Evolutionary conservation across 768 basidiomycete species (phyloP).

Genomic region (Hygrophorus russula): DNA sequence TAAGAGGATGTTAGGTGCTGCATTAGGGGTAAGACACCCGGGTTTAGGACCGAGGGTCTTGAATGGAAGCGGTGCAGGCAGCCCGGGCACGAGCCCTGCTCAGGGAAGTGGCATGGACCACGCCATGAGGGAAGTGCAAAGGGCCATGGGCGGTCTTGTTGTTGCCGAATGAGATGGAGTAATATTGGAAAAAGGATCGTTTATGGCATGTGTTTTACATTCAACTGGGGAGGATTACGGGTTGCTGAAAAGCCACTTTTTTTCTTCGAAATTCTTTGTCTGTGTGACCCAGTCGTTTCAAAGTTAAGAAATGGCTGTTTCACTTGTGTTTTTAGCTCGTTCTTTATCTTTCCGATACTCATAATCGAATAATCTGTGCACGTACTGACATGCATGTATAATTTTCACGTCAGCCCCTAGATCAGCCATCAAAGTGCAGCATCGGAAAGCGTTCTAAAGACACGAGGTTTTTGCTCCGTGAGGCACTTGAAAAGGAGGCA

Average conservation of each 20-base stretch:
- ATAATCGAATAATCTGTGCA: too few relatives aligned
- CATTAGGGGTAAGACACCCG: slow-evolving; percentile 76
- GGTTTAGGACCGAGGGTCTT: slow-evolving; percentile 52
- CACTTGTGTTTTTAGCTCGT: too few relatives aligned
- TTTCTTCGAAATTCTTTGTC: neutral
- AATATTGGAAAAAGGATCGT: neutral
- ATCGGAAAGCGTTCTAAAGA: too few relatives aligned
- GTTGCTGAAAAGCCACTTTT: neutral
- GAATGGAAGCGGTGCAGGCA: slow-evolving; percentile 25
- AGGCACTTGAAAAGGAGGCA: too few relatives aligned
- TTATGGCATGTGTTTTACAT: neutral
- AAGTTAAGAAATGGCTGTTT: too few relatives aligned
- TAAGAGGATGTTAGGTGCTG: slow-evolving; percentile 81
- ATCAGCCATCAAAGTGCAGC: too few relatives aligned
- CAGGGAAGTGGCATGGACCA: slow-evolving; percentile 38
- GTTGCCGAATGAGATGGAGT: slow-evolving; percentile 45
- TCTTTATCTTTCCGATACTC: too few relatives aligned
- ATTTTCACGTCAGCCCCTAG: too few relatives aligned
- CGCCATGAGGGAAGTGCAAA: slow-evolving; percentile 57
- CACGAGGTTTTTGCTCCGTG: too few relatives aligned
- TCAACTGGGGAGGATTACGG: neutral
- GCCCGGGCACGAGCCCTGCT: slow-evolving; percentile 24
- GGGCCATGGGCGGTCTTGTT: slow-evolving; percentile 63
- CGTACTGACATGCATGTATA: too few relatives aligned
- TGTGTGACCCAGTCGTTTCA: neutral